A percentile compares a stretch with the other conserved stretches of the same genome.
Conservation (phyloP, 1,284 basidiomycete genomes). For the Cryptococcus neoformans region DNA sequence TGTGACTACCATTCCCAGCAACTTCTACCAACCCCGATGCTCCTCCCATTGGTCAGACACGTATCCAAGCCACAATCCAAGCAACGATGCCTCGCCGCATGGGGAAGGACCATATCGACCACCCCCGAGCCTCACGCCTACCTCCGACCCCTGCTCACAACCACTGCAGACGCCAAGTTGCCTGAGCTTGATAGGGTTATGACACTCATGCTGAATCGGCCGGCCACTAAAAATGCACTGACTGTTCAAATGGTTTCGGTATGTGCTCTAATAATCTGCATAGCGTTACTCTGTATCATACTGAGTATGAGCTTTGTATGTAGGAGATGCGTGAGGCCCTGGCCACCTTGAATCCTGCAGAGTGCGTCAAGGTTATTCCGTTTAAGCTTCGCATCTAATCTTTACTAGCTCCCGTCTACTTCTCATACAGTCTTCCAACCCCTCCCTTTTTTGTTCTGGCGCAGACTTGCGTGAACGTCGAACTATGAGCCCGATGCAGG, state of each 20-base stretch:
- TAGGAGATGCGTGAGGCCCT: conserved; percentile 72
- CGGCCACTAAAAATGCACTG: conserved; percentile 85
- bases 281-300: background rate
- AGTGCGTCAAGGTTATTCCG: background rate
- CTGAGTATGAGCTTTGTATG: background rate
- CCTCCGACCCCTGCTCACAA: conserved; percentile 4
- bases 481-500: conserved; percentile 70
- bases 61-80: too few relatives aligned
- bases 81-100: too few relatives aligned
- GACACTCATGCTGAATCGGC: conserved; percentile 64
- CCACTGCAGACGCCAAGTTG: background rate
- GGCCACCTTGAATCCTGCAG: conserved; percentile 54
- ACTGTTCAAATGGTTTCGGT: conserved; percentile 70
- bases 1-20: too few relatives aligned
- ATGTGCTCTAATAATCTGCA: conserved; percentile 2
- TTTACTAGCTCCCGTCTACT: conserved; percentile 57
- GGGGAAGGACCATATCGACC: background rate
- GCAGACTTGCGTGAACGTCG: conserved; percentile 85
- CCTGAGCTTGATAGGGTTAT: conserved; percentile 45
- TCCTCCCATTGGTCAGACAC: too few relatives aligned
- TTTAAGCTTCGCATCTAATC: conserved; percentile 1
- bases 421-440: conserved; percentile 69
- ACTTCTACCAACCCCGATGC: too few relatives aligned
- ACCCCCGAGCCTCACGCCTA: conserved; percentile 13
- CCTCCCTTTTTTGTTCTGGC: conserved; percentile 85